phyloP scores from a whole-genome alignment of 768 basidiomycete species.

The Leccinum broughii region DNA sequence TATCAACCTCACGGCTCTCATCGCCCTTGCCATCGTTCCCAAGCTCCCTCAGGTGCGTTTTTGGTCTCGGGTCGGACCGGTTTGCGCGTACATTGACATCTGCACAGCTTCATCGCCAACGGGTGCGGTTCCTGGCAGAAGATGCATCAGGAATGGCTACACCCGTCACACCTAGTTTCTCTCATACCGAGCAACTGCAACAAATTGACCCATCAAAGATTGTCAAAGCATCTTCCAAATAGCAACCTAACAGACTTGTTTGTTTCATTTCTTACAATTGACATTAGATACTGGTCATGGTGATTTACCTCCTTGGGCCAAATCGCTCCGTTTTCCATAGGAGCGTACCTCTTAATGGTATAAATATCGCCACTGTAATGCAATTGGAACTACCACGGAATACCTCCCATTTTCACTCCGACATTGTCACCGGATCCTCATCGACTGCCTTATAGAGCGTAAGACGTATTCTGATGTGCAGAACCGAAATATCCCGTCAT shows the following conservation, averaged over 20 bases:
- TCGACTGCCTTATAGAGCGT: conserved; percentile 25
- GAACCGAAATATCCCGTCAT: not conserved
- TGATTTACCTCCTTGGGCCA: conserved; percentile 15
- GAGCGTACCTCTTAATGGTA: conserved; percentile 35
- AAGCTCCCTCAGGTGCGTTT: conserved; percentile 87
- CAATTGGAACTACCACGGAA: conserved; percentile 18
- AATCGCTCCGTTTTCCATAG: conserved; percentile 19
- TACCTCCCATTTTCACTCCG: conserved; percentile 15
- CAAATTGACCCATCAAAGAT: conserved; percentile 36
- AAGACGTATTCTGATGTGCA: conserved; percentile 29
- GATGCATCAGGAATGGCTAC: conserved; percentile 66
- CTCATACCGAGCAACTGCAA: conserved; percentile 46
- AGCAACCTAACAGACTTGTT: conserved; percentile 22
- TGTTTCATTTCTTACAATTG: conserved; percentile 8
- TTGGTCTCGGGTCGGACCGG: not conserved
- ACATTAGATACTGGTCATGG: conserved; percentile 20
- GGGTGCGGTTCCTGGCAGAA: conserved; percentile 73
- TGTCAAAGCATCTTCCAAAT: conserved; percentile 49
- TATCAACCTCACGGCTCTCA: conserved; percentile 80
- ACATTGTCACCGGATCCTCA: not conserved
- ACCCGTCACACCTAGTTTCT: conserved; percentile 59
- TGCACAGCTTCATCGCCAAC: conserved; percentile 74
- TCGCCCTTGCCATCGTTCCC: conserved; percentile 81
- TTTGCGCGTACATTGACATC: conserved; percentile 19
- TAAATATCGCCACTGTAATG: conserved; percentile 34